Base-by-base conservation (phyloP, 2,329 filamentous ascomycete species). In the Aspergillus glaucus region DNA sequence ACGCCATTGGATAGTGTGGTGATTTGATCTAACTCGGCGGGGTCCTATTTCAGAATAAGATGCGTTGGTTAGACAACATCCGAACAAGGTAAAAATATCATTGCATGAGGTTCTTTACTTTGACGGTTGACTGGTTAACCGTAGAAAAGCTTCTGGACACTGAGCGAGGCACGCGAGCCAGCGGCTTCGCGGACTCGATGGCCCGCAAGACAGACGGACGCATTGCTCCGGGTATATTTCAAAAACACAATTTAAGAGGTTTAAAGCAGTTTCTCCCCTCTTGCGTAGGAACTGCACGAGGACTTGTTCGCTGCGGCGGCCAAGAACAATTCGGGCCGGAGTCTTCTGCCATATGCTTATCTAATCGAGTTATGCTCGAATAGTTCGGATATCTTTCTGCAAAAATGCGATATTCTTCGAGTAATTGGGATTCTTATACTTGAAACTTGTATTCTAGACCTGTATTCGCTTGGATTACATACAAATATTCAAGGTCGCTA, bases 1-100 rank as follows among this genome's bases (percentile, higher is more conserved):
- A 98, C 75, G 64, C 93, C 93, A 79, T 98, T 98, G 44, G 89
- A 77, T 14, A 98, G 81, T 1, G 85, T 91, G 6, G 91, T 95
- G 62, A 97, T 85, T 57, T 86, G 78, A 68, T 96, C 89, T 60
- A 95, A 81, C 55, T 95, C 88, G 44, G 84, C 85, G 12, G 89
- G 88, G 65, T 97, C 91, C 82, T 88, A 58, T 40, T 44, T 30
- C 26, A 12, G 4, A 17, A 10, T 5, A 21, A 10, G 7, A 15
- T 14, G 5, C 14, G 17, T 40, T 40, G 19, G 37, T 40, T 40
- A 40, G 37, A 36, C 36, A 15, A 15, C 21, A 3, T 15, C 10
- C 12, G 26, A 30, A 32, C n/a, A 43, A 36, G 14, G n/a, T 7
- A 36, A n/a, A n/a, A n/a, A 3, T n/a, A 36, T 36, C 3, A n/a